Conservation (phyloP, 2,329 filamentous ascomycete genomes). For the Myrmaecium sp. region DNA sequence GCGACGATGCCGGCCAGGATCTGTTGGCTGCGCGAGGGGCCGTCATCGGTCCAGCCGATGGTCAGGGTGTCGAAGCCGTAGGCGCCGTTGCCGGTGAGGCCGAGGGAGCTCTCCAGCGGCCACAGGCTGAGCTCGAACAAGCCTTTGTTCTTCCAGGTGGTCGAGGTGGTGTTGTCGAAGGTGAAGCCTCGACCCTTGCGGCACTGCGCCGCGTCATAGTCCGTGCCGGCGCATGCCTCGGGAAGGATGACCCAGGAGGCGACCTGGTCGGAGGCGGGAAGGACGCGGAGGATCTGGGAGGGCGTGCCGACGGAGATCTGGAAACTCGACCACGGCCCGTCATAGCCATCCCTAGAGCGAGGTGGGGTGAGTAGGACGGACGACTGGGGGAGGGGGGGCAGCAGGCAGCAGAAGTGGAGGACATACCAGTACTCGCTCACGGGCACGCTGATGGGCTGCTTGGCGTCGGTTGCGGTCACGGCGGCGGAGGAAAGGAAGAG, state of each 20-base stretch:
- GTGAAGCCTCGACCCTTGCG: constrained; percentile 12
- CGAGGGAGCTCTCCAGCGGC: constrained; percentile 11
- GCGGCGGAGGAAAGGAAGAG: no score
- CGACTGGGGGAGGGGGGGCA: no score
- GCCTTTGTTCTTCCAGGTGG: constrained; percentile 16
- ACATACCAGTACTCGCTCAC: no score
- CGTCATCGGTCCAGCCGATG: constrained; percentile 13
- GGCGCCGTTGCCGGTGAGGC: constrained; percentile 13
- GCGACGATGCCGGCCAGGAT: constrained; percentile 20
- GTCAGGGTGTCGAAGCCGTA: constrained; percentile 20
- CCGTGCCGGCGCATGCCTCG: constrained; percentile 15
- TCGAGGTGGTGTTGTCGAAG: constrained; percentile 15
- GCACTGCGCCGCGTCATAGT: constrained; percentile 11
- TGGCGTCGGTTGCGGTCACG: no score
- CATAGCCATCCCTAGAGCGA: constrained; percentile 12
- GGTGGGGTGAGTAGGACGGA: no score
- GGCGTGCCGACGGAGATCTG: constrained; percentile 13
- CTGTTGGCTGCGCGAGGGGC: constrained; percentile 14
- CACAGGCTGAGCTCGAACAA: constrained; percentile 14
- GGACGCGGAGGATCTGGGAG: constrained; percentile 13
- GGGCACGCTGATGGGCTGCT: no score
- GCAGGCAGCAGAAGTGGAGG: no score
- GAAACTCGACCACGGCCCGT: constrained; percentile 18
- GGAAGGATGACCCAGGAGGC: constrained; percentile 18
- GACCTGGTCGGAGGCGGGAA: constrained; percentile 16